These are phyloP conservation scores for Mycena indigotica DNA, from an alignment of 768 basidiomycete species.

Conservation along the genomic window DNA sequence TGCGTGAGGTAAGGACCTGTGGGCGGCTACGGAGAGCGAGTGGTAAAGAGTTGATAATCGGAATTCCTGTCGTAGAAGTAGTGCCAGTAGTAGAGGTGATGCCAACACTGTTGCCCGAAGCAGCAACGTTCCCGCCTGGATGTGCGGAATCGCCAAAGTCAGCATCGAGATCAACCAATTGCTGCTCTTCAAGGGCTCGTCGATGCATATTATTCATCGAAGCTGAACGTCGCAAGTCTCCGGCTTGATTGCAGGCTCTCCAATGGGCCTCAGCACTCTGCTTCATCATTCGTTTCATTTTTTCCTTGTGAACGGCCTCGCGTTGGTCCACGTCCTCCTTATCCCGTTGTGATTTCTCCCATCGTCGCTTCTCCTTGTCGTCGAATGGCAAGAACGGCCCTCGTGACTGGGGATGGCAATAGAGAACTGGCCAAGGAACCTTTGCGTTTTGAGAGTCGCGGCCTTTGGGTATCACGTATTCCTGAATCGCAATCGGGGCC, in stretches of 20 bases:
- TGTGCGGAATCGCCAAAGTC: slow-evolving; percentile 57
- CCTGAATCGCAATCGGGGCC: slow-evolving; percentile 81
- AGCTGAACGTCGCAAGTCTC: slow-evolving; percentile 70
- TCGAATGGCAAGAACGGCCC: slow-evolving; percentile 79
- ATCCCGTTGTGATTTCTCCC: slow-evolving; percentile 60
- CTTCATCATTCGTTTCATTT: slow-evolving; percentile 35
- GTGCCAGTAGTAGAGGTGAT: slow-evolving; percentile 92
- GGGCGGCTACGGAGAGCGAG: slow-evolving; percentile 55
- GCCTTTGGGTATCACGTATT: slow-evolving; percentile 65
- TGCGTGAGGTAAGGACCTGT: slow-evolving; percentile 70
- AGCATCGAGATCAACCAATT: slow-evolving; percentile 42
- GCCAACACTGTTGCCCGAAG: slow-evolving; percentile 92
- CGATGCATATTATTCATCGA: slow-evolving; percentile 79
- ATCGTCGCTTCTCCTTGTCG: slow-evolving; percentile 68
- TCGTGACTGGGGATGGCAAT: slow-evolving; percentile 73
- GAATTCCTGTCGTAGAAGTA: slow-evolving; percentile 61
- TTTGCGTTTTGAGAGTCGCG: slow-evolving; percentile 52
- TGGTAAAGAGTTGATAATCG: slow-evolving; percentile 51
- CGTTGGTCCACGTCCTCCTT: slow-evolving; percentile 46
- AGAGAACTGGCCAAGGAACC: slow-evolving; percentile 80
- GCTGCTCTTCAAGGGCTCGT: slow-evolving; percentile 35
- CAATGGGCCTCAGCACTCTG: slow-evolving; percentile 41
- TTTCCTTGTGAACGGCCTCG: slow-evolving; percentile 35
- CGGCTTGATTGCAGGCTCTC: slow-evolving; percentile 30
- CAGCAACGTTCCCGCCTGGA: slow-evolving; percentile 72